A percentile compares a stretch with the other conserved stretches of the same genome.
phyloP scores from a whole-genome alignment of 768 basidiomycete species.

The Sarcomyxa edulis region DNA sequence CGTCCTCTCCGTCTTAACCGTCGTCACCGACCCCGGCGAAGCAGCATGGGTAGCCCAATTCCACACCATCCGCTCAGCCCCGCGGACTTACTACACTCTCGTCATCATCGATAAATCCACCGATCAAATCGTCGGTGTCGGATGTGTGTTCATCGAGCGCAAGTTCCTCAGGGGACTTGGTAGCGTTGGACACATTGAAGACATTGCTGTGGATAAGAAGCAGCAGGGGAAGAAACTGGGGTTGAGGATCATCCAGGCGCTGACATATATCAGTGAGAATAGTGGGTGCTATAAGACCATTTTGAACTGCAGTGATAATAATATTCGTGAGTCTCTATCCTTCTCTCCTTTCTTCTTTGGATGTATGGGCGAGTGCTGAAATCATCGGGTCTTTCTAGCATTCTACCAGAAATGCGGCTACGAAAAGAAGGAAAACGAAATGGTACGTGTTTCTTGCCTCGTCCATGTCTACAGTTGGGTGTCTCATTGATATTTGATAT shows the following conservation, averaged over 20 bases:
- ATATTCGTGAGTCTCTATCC: slow-evolving; percentile 68
- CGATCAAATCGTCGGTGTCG: slow-evolving; percentile 80
- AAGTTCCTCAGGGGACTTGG: slow-evolving; percentile 91
- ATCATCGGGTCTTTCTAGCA: slow-evolving; percentile 49
- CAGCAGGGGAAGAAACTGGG: slow-evolving; percentile 94
- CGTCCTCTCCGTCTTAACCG: slow-evolving; percentile 76
- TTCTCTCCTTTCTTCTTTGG: slow-evolving; percentile 5
- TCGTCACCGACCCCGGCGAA: slow-evolving; percentile 61
- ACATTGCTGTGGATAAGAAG: slow-evolving; percentile 86
- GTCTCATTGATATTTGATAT: neutral
- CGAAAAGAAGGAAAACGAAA: slow-evolving; percentile 87
- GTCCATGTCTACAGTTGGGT: neutral
- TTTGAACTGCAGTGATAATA: slow-evolving; percentile 86
- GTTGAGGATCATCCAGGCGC: slow-evolving; percentile 76
- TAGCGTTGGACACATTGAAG: slow-evolving; percentile 92
- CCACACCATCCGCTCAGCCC: slow-evolving; percentile 44
- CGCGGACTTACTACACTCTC: slow-evolving; percentile 73
- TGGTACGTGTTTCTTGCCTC: slow-evolving; percentile 47
- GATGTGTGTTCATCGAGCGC: slow-evolving; percentile 84
- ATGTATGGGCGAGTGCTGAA: slow-evolving; percentile 6
- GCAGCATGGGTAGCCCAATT: slow-evolving; percentile 70
- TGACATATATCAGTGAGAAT: slow-evolving; percentile 79
- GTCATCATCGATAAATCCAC: slow-evolving; percentile 74
- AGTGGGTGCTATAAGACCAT: slow-evolving; percentile 95
- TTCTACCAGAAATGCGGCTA: slow-evolving; percentile 98